These are phyloP conservation scores for Somion occarium DNA, from an alignment of 1,284 basidiomycete genomes.

Conservation along the genomic window DNA sequence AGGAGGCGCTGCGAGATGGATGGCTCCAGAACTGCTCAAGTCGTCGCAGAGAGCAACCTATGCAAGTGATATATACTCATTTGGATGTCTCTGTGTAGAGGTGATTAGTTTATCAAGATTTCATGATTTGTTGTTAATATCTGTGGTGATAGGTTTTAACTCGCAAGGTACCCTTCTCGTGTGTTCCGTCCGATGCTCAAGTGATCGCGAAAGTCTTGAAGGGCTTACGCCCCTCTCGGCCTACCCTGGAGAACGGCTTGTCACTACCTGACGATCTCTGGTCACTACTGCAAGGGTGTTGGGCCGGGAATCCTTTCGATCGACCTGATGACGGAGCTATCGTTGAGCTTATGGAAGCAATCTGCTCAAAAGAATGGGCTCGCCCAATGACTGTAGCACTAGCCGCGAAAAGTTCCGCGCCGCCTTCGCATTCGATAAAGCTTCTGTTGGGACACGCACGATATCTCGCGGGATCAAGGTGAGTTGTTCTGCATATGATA, in stretches of 20 bases:
- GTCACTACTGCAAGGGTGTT: not conserved
- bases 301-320: not conserved
- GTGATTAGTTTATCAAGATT: not conserved
- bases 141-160: conserved; percentile 1
- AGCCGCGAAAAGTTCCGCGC: not conserved
- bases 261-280: not conserved
- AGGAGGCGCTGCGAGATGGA: conserved; percentile 14
- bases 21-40: conserved; percentile 15
- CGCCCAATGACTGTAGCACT: not conserved
- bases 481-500: no score
- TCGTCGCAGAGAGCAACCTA: conserved; percentile 3
- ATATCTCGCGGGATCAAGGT: not conserved
- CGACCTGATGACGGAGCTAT: not conserved
- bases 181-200: not conserved
- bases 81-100: conserved; percentile 8
- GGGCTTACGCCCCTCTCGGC: not conserved
- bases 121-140: no score
- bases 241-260: not conserved
- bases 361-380: not conserved
- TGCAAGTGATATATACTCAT: conserved; percentile 12
- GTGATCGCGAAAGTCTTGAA: not conserved
- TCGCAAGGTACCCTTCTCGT: not conserved
- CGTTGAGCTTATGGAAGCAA: not conserved
- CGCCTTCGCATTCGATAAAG: not conserved
- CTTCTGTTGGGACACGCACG: not conserved